Conservation (phyloP, 225 moss, liverwort and hornwort genomes). For the Physcomitrellopsis africana region DNA sequence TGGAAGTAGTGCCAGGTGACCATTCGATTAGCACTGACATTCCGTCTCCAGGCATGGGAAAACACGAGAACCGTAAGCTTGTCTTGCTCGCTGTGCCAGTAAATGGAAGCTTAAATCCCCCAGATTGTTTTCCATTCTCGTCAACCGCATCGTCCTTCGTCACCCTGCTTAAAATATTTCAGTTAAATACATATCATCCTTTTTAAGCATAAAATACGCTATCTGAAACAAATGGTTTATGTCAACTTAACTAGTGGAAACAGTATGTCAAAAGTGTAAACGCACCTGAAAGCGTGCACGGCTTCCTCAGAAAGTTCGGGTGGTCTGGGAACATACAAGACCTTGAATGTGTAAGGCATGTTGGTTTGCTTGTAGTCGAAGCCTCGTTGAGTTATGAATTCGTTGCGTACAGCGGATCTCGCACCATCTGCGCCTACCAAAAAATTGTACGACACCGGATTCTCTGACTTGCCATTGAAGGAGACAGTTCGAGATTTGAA, state of each 20-base stretch:
- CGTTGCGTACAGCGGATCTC: constrained; percentile 53
- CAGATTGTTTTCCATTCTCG: constrained; percentile 25
- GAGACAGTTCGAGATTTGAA: constrained; percentile 46
- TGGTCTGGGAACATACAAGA: constrained; percentile 50
- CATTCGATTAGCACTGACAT: constrained; percentile 61
- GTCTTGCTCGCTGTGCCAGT: constrained; percentile 40
- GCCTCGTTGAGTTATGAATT: constrained; percentile 54
- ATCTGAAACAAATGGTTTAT: background rate
- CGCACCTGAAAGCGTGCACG: constrained; percentile 57
- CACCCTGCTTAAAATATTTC: constrained; percentile 32
- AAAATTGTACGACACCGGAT: constrained; percentile 44
- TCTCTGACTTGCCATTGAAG: constrained; percentile 37
- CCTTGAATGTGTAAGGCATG: constrained; percentile 59
- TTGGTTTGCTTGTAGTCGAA: constrained; percentile 68
- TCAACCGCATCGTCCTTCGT: constrained; percentile 46
- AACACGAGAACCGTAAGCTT: constrained; percentile 59
- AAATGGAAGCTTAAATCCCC: constrained; percentile 54
- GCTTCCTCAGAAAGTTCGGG: constrained; percentile 54
- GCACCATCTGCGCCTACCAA: constrained; percentile 64
- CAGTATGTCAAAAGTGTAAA: constrained; percentile 2
- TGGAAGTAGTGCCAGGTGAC: constrained; percentile 49
- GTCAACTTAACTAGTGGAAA: background rate
- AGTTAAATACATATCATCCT: constrained; percentile 3
- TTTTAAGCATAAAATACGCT: background rate
- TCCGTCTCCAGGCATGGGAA: constrained; percentile 51